These are phyloP conservation scores for Postia placenta DNA, from an alignment of 768 basidiomycete genomes.

Conservation along the genomic window DNA sequence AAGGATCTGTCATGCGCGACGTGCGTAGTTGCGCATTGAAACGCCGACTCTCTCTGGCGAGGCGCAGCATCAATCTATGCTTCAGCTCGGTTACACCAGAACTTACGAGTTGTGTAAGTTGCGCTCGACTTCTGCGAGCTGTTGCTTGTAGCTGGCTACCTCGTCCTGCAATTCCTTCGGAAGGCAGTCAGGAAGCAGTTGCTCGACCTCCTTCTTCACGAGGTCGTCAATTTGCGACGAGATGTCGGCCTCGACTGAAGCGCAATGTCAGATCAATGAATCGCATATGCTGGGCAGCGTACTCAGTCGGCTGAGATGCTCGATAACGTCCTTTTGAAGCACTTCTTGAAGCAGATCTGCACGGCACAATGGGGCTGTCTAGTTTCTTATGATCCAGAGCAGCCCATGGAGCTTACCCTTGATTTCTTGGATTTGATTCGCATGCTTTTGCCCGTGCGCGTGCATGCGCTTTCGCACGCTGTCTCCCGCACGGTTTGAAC, in stretches of 20 bases:
- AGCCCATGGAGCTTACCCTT: slow-evolving; percentile 32
- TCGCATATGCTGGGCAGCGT: slow-evolving; percentile 4
- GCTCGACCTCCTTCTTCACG: slow-evolving; percentile 44
- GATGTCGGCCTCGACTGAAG: slow-evolving; percentile 45
- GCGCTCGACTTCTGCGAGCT: slow-evolving; percentile 41
- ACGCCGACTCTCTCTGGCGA: slow-evolving; percentile 54
- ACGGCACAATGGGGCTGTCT: background rate
- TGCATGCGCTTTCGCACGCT: slow-evolving; percentile 41
- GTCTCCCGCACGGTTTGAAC: too few species aligned
- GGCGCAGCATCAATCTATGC: too few species aligned
- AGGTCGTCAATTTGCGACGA: slow-evolving; percentile 42
- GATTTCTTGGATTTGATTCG: slow-evolving; percentile 42
- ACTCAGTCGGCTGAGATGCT: slow-evolving; percentile 42
- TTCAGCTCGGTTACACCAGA: too few species aligned
- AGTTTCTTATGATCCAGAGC: background rate
- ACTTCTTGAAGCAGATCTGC: slow-evolving; percentile 45
- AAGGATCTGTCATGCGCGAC: slow-evolving; percentile 31
- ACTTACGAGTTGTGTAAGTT: slow-evolving; percentile 55
- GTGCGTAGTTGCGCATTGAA: slow-evolving; percentile 43
- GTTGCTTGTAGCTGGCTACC: slow-evolving; percentile 34
- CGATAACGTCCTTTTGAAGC: slow-evolving; percentile 37
- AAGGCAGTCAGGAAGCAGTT: slow-evolving; percentile 40
- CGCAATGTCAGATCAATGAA: slow-evolving; percentile 2
- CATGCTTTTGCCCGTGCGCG: slow-evolving; percentile 37
- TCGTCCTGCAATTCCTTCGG: slow-evolving; percentile 44